Evolutionary conservation across 176 grass and related monocot species (phyloP), one percentile per base, ranked within the genome.

Genomic region (Typha latifolia): DNA sequence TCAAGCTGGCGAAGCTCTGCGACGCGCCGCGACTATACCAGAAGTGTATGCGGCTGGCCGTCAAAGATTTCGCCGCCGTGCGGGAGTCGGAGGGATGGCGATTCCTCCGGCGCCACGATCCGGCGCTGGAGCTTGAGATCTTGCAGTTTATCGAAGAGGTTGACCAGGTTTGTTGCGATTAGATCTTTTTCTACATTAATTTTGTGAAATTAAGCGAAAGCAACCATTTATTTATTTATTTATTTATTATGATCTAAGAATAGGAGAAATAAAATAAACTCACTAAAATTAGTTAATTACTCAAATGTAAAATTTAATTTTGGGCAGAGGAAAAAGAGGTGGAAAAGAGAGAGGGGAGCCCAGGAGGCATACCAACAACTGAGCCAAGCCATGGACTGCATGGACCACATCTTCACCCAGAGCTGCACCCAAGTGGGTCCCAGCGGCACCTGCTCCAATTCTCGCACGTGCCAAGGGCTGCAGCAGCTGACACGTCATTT

Each of bases 1-100:
- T 97, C 7, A 93, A 97, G 74, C 67, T 97, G 24, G 83, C 94
- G 0, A 73, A 61, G 78, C 76, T 99, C 16, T 99, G 88, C 83
- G 86, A 99, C 69, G 83, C 89, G 66, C 94, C 89, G 34, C 47
- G 64, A 59, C 84, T 99, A 66, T 67, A 78, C 70, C 79, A 75
- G 63, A 67, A 59, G 50, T 90, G 94, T 81, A 73, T 90, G 76
- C 78, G 80, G 67, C 68, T 92, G 16, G 85, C 82, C 11, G 59
- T 11, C 55, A 78, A 81, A 78, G 85, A 92, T 22, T 81, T 87
- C 51, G 18, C 48, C 3, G 66, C 82, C 61, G 70, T 92, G 21
- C 78, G 84, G 78, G 61, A 27, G 61, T 84, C 94, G 7, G 94
- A 93, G 0, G 94, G 89, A 0, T 97, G 86, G 85, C 81, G 75